Base-by-base conservation (phyloP, 2,329 filamentous ascomycete species). In the Penicillium sp. region DNA sequence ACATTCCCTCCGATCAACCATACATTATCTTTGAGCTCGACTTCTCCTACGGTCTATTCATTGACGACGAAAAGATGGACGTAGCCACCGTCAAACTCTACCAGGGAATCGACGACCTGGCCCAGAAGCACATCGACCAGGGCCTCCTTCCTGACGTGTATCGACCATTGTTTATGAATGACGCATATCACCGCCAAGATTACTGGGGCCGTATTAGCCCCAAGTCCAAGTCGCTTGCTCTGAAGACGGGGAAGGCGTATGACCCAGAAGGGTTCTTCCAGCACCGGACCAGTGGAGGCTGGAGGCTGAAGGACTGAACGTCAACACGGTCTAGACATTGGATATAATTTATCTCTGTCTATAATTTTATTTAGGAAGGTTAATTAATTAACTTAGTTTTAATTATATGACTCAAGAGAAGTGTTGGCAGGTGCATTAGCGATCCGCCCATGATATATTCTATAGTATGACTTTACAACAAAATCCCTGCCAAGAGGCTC, bases 101-200 rank as follows among this genome's bases (percentile, higher is more conserved):
- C 55, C 63, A 61, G 2, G 74, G 73, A 6, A 63, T 75, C 49
- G 64, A 64, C n/a, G 69, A 70, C 12, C 52, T 71, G 2, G 66
- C 76, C 8, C 63, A 69, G 17, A 63, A 68, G 31, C 75, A 68
- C 50, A 70, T 72, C 37, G 56, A 69, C 7, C 53, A 69, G 10
- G 74, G 72, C 11, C 62, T 67, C 5, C 63, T 77, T 17, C 71
- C 75, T 0, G 68, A 76, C 28, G 73, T 71, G 6, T 76, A 78
- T 54, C 63, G 74, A 14, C 77, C 77, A 8, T 62, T 79, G 5
- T 80, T 80, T 61, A 77, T 78, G 72, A 79, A 78, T 52, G 77
- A 79, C 44, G 71, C 69, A 10, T 75, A 78, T 62, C 72, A 68
- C 52, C 63, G 70, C 31, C 76, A 80, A 66, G 74, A 78, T 50